phyloP scores from a whole-genome alignment of 805 yeast genomes.

The Ogataea siamensis region DNA sequence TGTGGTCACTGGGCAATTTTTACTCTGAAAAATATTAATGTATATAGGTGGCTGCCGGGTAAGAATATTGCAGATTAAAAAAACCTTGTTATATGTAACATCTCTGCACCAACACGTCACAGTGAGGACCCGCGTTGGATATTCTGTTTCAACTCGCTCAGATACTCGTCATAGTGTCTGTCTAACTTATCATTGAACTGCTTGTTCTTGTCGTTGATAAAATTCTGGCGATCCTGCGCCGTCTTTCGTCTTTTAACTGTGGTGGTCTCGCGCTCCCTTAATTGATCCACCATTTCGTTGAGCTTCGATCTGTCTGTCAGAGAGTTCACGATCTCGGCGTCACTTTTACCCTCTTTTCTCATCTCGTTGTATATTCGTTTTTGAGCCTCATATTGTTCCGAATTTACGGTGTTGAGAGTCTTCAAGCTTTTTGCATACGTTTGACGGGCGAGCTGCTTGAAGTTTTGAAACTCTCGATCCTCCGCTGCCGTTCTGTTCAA shows the following conservation, averaged over 20 bases:
- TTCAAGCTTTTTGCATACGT: slow-evolving; percentile 56
- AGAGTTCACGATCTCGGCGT: slow-evolving; percentile 23
- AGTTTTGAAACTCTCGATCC: slow-evolving; percentile 46
- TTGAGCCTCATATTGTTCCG: slow-evolving; percentile 42
- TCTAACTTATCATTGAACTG: slow-evolving; percentile 69
- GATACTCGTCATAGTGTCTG: slow-evolving; percentile 49
- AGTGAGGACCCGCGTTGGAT: slow-evolving; percentile 25
- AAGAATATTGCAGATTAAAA: too few relatives aligned
- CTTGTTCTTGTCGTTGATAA: slow-evolving; percentile 68
- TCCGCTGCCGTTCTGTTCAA: slow-evolving; percentile 28
- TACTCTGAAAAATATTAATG: slow-evolving; percentile 5
- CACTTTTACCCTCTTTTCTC: slow-evolving; percentile 23
- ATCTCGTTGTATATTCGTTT: slow-evolving; percentile 31
- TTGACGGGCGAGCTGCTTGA: slow-evolving; percentile 54
- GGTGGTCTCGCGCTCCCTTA: slow-evolving; percentile 37
- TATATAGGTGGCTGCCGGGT: slow-evolving; percentile 5
- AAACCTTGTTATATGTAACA: too few relatives aligned
- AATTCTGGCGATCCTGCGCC: slow-evolving; percentile 33
- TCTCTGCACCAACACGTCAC: neutral
- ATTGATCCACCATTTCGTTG: slow-evolving; percentile 33
- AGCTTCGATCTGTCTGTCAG: slow-evolving; percentile 38
- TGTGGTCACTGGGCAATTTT: slow-evolving; percentile 6
- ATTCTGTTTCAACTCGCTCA: slow-evolving; percentile 23
- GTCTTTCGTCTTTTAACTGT: slow-evolving; percentile 38
- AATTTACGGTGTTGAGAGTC: slow-evolving; percentile 29